Evolutionary conservation across 176 grass and related monocot species (phyloP).

Genomic region (Paspalum vaginatum): DNA sequence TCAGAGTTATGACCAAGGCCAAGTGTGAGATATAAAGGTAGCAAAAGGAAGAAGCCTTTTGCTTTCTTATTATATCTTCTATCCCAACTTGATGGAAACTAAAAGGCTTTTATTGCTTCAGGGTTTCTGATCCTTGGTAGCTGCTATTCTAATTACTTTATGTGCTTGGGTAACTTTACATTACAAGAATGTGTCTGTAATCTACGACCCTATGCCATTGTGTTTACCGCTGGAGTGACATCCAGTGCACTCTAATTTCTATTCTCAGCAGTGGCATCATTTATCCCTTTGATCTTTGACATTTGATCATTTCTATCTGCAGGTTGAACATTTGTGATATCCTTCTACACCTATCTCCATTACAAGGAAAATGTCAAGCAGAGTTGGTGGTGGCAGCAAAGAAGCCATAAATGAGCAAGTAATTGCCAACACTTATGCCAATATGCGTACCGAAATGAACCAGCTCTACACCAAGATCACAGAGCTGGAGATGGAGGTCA

Average conservation of each 20-base stretch:
- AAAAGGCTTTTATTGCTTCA: no score
- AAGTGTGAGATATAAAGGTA: no score
- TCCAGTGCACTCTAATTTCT: neutral
- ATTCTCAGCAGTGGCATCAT: neutral
- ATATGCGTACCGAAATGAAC: conserved; percentile 80
- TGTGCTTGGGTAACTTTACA: neutral
- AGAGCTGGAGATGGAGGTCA: conserved; percentile 82
- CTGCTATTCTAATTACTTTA: neutral
- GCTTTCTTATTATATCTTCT: no score
- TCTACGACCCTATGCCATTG: neutral
- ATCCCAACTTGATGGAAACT: no score
- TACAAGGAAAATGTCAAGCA: conserved; percentile 61
- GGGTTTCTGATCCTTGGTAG: neutral
- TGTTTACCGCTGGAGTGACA: neutral
- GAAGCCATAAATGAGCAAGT: conserved; percentile 72
- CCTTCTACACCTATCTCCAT: neutral
- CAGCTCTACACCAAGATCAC: conserved; percentile 93
- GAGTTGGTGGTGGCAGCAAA: conserved; percentile 36
- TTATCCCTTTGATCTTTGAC: neutral
- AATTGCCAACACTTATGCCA: conserved; percentile 62
- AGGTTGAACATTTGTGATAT: neutral
- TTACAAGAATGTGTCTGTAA: neutral
- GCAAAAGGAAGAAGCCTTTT: no score
- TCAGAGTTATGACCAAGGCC: no score
- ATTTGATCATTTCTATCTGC: neutral